Evolutionary conservation across 352 stramenopile species (phyloP), one percentile per base, ranked within the genome.

Genomic region (Pythium volutum): DNA sequence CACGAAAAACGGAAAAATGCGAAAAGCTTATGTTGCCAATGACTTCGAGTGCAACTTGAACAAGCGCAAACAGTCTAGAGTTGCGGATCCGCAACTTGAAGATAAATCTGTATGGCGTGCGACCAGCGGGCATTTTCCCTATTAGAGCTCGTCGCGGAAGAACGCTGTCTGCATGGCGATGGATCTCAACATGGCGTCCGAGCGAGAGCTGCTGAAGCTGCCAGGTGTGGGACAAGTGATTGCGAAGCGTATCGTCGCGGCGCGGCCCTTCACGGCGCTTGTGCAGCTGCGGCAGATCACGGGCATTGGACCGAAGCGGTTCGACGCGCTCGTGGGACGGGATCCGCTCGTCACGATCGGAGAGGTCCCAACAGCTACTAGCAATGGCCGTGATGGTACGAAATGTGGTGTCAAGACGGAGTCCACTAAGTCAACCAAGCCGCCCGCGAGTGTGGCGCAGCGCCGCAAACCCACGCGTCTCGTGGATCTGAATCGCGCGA

Each of bases 401-500:
- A 41, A 39, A 8, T 9, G 41, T 43, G 26, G 27, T 11, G 12
- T 50, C 47, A 36, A 64, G 38, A 8, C n/a, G 20, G 29, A 54
- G 33, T 23, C 12, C n/a, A 8, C 16, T 8, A 20, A 51, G 15
- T 12, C 41, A 20, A n/a, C 25, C 14, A 20, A 51, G 15, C 25
- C 41, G 6, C 1, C 46, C 8, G 42, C 8, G 18, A 8, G 14
- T 23, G 22, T 10, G 9, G 12, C 36, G 20, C 36, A 12, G 36
- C 36, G 36, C 36, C 36, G 36, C 33, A 31, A 39, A 29, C 10
- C 46, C 25, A 12, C 15, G 18, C 20, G 9, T 8, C 26, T 57
- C 45, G 57, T 90, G 4, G 71, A 88, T 53, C 47, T 90, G 23
- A 88, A 90, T 51, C 39, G 54, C 23, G 79, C 77, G 12, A 75